Conservation (phyloP, 2,329 filamentous ascomycete genomes). For the Rutstroemia sp. region DNA sequence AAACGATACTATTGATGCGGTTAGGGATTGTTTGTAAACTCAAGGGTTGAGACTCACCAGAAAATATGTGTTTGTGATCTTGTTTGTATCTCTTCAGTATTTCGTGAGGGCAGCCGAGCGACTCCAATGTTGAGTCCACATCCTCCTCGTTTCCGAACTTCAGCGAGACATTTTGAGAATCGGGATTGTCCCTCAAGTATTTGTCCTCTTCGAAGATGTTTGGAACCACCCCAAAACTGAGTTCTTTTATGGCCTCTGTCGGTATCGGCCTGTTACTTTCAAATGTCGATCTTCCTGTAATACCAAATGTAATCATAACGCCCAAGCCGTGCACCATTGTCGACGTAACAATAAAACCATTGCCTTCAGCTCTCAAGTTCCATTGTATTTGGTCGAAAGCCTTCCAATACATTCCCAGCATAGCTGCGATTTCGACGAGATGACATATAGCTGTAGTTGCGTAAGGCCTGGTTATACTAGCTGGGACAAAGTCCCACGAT, state of each 20-base stretch:
- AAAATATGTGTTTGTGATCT: constrained; percentile 29
- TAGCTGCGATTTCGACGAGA: constrained; percentile 30
- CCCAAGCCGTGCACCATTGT: constrained; percentile 39
- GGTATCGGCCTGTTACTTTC: constrained; percentile 45
- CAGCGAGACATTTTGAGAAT: constrained; percentile 31
- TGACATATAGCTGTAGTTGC: constrained; percentile 31
- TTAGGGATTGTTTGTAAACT: constrained; percentile 19
- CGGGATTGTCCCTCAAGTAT: constrained; percentile 30
- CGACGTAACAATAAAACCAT: constrained; percentile 31
- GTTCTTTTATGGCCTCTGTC: constrained; percentile 43
- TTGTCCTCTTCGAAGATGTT: constrained; percentile 44
- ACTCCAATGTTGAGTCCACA: constrained; percentile 43
- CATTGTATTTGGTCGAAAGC: constrained; percentile 46
- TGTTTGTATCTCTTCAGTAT: constrained; percentile 37
- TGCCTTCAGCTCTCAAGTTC: constrained; percentile 38
- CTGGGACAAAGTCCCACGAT: constrained; percentile 34
- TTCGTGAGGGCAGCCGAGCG: constrained; percentile 47
- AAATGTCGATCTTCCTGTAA: constrained; percentile 42
- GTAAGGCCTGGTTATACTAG: constrained; percentile 30
- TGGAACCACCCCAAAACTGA: constrained; percentile 48
- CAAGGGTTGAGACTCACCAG: constrained; percentile 12
- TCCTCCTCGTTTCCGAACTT: constrained; percentile 43
- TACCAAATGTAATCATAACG: constrained; percentile 46
- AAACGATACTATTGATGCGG: constrained; percentile 40
- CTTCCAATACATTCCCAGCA: constrained; percentile 48